Evolutionary conservation across 2,329 filamentous ascomycete species (phyloP), one percentile per base, ranked within the genome.

Genomic region (Aspergillus japonicus): DNA sequence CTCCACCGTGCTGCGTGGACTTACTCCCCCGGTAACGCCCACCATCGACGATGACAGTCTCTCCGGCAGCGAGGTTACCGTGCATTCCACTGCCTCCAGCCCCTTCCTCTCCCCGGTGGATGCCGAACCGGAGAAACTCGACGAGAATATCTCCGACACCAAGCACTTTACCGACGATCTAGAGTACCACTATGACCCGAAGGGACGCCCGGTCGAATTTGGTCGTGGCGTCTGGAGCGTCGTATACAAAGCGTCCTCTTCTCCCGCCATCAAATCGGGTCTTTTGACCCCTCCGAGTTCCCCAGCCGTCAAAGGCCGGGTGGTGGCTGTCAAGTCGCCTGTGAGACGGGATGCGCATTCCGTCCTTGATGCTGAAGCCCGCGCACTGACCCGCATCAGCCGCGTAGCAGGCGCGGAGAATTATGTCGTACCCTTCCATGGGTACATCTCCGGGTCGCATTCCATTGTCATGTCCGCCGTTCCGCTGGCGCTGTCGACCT

Each of bases 141-240:
- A 29, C 44, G 51, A 8, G 44, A 52, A 33, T n/a, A 49, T 16
- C 24, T 59, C 57, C 12, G 31, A 35, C 6, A 44, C 33, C 16
- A 62, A 56, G 6, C 69, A 71, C 5, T 78, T 77, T 51, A 58
- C 66, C 3, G 70, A 72, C 12, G 70, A 73, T n/a, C 54, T 78
- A 11, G 71, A 78, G 52, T 64, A 73, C 19, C 69, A 68, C 21
- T 62, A 58, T 51, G 71, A 73, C 54, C 47, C 56, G 2, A 59
- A 64, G n/a, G 72, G 71, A 16, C 66, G 65, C 14, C 69, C 66
- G 7, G 54, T 76, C 19, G 73, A 78, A 56, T 80, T 77, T 55
- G 80, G 80, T 24, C 73, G 71, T 42, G 80, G 80, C 24, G 78
- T 73, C 19, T 82, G 80, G 79, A 81, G 80, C 61, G 75, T 73